A percentile compares a stretch with the other conserved stretches of the same genome.
These are phyloP conservation scores for Neofusicoccum umdonicola DNA, from an alignment of 2,329 filamentous ascomycete genomes.

Conservation along the genomic window DNA sequence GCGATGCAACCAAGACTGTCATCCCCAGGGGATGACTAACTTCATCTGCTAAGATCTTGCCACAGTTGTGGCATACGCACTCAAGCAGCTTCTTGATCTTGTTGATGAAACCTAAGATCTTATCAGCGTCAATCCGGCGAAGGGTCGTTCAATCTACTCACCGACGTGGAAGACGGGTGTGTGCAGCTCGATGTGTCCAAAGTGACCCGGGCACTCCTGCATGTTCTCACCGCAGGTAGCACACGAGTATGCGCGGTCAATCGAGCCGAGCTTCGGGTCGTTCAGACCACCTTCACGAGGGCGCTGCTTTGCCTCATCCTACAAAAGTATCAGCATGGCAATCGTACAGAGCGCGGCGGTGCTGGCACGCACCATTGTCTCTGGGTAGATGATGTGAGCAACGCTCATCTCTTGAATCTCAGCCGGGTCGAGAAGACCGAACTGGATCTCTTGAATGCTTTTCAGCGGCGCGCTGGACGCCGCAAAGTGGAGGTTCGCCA, in stretches of 20 bases:
- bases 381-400: slow-evolving; percentile 92
- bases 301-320: slow-evolving; percentile 85
- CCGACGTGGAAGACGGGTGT: slow-evolving; percentile 90
- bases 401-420: slow-evolving; percentile 99
- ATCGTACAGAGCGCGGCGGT: slow-evolving; percentile 19
- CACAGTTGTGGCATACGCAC: slow-evolving; percentile 98
- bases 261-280: slow-evolving; percentile 92
- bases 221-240: slow-evolving; percentile 95
- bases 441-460: slow-evolving; percentile 98
- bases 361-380: slow-evolving; percentile 70
- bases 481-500: slow-evolving; percentile 89
- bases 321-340: slow-evolving; percentile 17
- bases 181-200: slow-evolving; percentile 96
- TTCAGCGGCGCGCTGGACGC: slow-evolving; percentile 94
- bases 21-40: slow-evolving; percentile 66
- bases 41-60: slow-evolving; percentile 95
- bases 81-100: slow-evolving; percentile 99
- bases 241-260: slow-evolving; percentile 93
- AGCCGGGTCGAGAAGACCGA: slow-evolving; percentile 93
- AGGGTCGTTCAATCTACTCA: slow-evolving; percentile 34
- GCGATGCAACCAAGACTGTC: slow-evolving; percentile 47
- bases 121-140: neutral
- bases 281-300: slow-evolving; percentile 91
- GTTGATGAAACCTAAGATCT: slow-evolving; percentile 76
- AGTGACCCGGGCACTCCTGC: slow-evolving; percentile 94